phyloP scores from a whole-genome alignment of 257 asterid genomes.

The Agastache rugosa region DNA sequence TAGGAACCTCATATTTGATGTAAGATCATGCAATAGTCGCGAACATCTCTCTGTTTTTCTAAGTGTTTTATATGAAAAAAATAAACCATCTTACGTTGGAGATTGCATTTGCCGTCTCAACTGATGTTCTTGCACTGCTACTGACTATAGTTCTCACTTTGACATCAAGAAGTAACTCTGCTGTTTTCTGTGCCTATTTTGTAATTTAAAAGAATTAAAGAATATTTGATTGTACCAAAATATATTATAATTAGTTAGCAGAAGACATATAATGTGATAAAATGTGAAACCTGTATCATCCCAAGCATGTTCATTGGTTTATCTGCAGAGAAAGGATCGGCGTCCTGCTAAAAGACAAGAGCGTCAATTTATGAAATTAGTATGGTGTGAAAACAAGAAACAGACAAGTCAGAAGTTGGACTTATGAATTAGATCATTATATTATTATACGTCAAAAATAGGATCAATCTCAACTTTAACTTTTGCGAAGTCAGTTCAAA shows the following conservation, averaged over 20 bases:
- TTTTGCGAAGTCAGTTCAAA: not conserved
- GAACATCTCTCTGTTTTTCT: not conserved
- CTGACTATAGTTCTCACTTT: conserved; percentile 68
- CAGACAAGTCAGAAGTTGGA: not conserved
- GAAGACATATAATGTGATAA: not conserved
- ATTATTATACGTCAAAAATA: not conserved
- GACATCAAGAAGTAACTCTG: conserved; percentile 87
- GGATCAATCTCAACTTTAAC: not conserved
- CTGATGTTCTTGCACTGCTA: conserved; percentile 64
- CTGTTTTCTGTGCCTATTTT: conserved; percentile 87
- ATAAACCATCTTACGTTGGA: conserved; percentile 58
- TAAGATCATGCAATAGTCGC: not conserved
- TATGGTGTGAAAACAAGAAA: not conserved
- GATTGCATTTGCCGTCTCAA: conserved; percentile 80
- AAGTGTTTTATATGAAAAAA: not conserved
- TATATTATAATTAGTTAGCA: not conserved
- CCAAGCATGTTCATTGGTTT: conserved; percentile 86
- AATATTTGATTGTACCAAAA: conserved; percentile 2
- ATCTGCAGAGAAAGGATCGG: conserved; percentile 47
- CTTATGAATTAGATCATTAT: not conserved
- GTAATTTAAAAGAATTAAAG: not conserved
- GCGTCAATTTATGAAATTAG: not conserved
- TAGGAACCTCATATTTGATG: conserved; percentile 10
- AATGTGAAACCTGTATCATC: conserved; percentile 60
- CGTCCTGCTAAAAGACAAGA: conserved; percentile 47